A percentile compares a stretch with the other conserved stretches of the same genome.
Conservation (phyloP, 495 filamentous ascomycete genomes). For the Aspergillus bertholletiae region DNA sequence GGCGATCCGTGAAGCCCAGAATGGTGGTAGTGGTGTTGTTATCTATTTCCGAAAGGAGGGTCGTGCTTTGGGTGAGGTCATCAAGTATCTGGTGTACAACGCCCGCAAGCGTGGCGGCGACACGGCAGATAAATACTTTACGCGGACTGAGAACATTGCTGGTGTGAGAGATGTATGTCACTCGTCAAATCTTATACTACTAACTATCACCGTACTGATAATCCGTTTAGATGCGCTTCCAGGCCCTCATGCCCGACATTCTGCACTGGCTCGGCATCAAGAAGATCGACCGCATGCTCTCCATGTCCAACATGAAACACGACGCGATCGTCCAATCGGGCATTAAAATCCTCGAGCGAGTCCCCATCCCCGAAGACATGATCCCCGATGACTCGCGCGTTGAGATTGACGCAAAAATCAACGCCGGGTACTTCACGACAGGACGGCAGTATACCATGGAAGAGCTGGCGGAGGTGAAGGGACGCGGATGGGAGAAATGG, state of each 20-base stretch:
- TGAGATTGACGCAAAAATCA: constrained; percentile 98
- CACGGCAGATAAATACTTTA: constrained; percentile 95
- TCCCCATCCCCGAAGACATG: constrained; percentile 90
- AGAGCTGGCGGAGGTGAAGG: constrained; percentile 79
- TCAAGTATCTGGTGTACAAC: constrained; percentile 97
- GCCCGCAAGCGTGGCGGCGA: constrained; percentile 78
- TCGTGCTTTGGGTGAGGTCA: constrained; percentile 92
- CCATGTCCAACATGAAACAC: constrained; percentile 99
- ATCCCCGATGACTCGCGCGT: constrained; percentile 94
- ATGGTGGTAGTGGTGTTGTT: constrained; percentile 90
- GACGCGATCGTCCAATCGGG: constrained; percentile 96
- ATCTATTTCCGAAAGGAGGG: constrained; percentile 99
- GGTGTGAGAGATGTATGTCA: constrained; percentile 70
- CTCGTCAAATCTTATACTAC: neutral
- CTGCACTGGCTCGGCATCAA: constrained; percentile 98
- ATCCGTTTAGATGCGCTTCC: constrained; percentile 86
- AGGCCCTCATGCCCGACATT: constrained; percentile 98
- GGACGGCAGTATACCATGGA: constrained; percentile 85
- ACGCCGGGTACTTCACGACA: constrained; percentile 92
- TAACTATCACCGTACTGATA: neutral
- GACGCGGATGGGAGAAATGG: constrained; percentile 87
- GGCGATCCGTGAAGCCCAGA: constrained; percentile 94
- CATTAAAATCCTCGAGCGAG: constrained; percentile 88
- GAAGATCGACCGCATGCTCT: constrained; percentile 98
- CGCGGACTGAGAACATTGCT: constrained; percentile 93